Percentiles rank a stretch among this genome's conserved stretches.
Evolutionary conservation across 768 basidiomycete genomes (phyloP).

Genomic region (Boletus bicolor): DNA sequence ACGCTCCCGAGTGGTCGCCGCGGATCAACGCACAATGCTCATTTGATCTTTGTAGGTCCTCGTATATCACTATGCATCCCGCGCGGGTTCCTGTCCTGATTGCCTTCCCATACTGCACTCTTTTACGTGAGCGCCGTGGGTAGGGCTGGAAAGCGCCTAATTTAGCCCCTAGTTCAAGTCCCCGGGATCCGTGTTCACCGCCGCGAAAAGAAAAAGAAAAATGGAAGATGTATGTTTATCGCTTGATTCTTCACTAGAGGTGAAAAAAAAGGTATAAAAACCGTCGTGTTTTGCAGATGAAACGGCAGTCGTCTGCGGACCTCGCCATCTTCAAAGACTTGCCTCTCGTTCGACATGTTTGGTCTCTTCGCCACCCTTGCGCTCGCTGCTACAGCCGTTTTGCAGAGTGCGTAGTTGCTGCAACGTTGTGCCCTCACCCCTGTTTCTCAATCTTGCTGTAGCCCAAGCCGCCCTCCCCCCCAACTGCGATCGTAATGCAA

Average conservation of each 20-base stretch:
- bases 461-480: constrained; percentile 44
- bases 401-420: constrained; percentile 17
- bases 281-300: not conserved
- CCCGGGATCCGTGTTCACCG: not conserved
- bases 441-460: constrained; percentile 22
- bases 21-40: not conserved
- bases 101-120: not conserved
- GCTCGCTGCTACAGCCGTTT: constrained; percentile 11
- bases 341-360: constrained; percentile 15
- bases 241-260: too few species aligned
- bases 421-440: not conserved
- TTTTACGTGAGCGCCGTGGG: not conserved
- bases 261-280: constrained; percentile 17
- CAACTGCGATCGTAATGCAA: constrained; percentile 59
- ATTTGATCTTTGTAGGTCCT: not conserved
- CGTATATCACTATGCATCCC: not conserved
- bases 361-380: constrained; percentile 12
- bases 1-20: not conserved
- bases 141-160: not conserved
- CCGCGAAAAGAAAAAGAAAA: not conserved
- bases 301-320: not conserved
- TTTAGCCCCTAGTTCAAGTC: not conserved
- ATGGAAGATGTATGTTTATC: too few species aligned
- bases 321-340: not conserved
- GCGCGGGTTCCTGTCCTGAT: not conserved